Base-by-base conservation (phyloP, 2,329 filamentous ascomycete species). In the Plectosphaerella cucumerina region DNA sequence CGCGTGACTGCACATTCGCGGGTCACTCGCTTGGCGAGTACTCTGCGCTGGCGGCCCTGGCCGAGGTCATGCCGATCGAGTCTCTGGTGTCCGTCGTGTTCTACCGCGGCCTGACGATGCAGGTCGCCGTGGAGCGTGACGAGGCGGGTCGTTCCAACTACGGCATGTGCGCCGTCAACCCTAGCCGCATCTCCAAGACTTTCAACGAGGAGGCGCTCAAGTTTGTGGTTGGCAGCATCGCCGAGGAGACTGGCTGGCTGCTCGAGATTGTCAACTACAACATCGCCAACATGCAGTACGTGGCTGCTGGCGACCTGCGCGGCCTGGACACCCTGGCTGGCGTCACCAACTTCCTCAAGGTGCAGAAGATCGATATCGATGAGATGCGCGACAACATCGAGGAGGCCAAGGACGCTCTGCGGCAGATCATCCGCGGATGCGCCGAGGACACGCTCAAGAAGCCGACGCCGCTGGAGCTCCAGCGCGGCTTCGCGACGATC, bases 1-100 rank as follows among this genome's bases (percentile, higher is more conserved):
- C 96, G 62, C 82, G 90, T 53, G 93, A 97, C 76, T 97, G 90
- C 81, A 96, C 89, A 59, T 99, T 99, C 68, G 94, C 94, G 14
- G 94, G 94, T 59, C 94, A 99, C 77, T 99, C 95, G 1, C 84
- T 99, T 20, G 94, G 94, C 71, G 94, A 99, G 75, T 99, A 99
- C 78, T 97, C 92, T 56, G 94, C 94, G 10, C 85, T 99, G 56
- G 94, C 94, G 56, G 94, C 94, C 12, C 81, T 99, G 54, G 94
- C 95, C 11, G 93, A 99, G 65, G 94, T 99, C 67, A 96, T 99
- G 90, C 94, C 95, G n/a, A 99, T 99, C 64, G 94, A 99, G 78
- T 94, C 88, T 60, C 79, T 99, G 69, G 94, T 99, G 2, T 97
- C 94, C 0, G 94, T 99, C 44, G 95, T 99, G 50, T 99, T 99